Percentiles rank a stretch among this genome's conserved stretches.
Conservation (phyloP, 2,329 filamentous ascomycete species). For the Fusarium pininemorale region DNA sequence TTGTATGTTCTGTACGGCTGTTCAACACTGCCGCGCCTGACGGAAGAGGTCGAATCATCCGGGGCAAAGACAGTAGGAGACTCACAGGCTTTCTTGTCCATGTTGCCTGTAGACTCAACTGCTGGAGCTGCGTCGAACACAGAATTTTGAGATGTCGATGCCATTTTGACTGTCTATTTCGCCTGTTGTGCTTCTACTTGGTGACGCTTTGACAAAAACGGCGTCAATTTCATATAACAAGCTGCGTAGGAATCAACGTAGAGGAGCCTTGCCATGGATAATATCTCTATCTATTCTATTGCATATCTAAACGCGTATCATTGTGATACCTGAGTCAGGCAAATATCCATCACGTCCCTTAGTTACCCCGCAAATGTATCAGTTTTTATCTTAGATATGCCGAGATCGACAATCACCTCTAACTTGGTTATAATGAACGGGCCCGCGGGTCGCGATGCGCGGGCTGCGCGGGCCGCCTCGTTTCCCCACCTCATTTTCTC, state of each 20-base stretch:
- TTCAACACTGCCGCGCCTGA: not conserved
- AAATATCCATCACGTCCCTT: not conserved
- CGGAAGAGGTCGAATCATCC: not conserved
- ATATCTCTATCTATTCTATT: not conserved
- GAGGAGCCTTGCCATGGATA: rapidly evolving
- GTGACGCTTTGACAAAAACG: rapidly evolving
- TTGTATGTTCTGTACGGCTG: not conserved
- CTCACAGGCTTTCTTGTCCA: not conserved
- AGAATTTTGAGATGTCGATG: not conserved
- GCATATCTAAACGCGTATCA: not conserved
- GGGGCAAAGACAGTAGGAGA: rapidly evolving
- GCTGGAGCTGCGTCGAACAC: not conserved
- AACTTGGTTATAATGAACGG: not conserved
- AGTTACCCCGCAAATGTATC: not conserved
- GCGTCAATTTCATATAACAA: not conserved
- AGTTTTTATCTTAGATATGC: not conserved
- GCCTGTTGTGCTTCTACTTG: rapidly evolving
- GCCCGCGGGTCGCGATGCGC: not conserved
- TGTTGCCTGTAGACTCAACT: rapidly evolving
- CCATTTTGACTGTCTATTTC: not conserved
- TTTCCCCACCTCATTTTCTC: not conserved
- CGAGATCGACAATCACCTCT: not conserved
- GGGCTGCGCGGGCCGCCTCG: not conserved
- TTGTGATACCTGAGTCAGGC: not conserved
- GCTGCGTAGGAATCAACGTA: not conserved